phyloP scores from a whole-genome alignment of 129 eudicot species.

The Cynara cardunculus region DNA sequence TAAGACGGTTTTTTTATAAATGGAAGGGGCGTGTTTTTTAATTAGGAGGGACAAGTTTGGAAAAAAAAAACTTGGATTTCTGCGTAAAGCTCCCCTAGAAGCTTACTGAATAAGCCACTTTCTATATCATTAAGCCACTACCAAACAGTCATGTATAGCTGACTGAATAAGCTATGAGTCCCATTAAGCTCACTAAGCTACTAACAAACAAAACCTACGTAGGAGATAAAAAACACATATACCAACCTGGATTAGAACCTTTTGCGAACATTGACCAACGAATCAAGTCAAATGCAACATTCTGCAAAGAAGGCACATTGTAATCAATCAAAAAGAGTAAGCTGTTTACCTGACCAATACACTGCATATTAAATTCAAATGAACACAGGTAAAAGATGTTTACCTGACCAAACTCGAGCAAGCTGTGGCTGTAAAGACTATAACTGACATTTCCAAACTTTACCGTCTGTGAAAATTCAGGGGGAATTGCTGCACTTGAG shows the following conservation, averaged over 20 bases:
- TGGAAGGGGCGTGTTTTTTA: too few relatives aligned
- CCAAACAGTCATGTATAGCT: too few relatives aligned
- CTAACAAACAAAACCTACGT: not conserved
- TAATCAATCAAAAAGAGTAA: constrained; percentile 14
- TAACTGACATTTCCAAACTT: constrained; percentile 71
- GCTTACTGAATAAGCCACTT: too few relatives aligned
- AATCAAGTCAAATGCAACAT: constrained; percentile 74
- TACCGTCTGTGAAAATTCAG: constrained; percentile 63
- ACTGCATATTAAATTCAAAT: too few relatives aligned
- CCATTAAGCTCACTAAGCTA: not conserved
- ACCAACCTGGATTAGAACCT: constrained; percentile 49
- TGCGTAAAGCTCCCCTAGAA: too few relatives aligned
- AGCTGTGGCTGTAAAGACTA: constrained; percentile 91
- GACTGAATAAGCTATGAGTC: too few relatives aligned
- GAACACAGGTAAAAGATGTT: not conserved
- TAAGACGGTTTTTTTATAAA: too few relatives aligned
- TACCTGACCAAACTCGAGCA: constrained; percentile 98
- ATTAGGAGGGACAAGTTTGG: too few relatives aligned
- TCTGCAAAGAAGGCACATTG: constrained; percentile 51
- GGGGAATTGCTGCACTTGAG: constrained; percentile 70
- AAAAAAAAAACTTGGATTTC: too few relatives aligned
- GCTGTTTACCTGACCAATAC: constrained; percentile 83
- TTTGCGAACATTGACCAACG: constrained; percentile 46
- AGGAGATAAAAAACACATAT: constrained; percentile 12
- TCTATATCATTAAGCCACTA: too few relatives aligned